phyloP scores from a whole-genome alignment of 306 rosid species.

The Cucumis melo region DNA sequence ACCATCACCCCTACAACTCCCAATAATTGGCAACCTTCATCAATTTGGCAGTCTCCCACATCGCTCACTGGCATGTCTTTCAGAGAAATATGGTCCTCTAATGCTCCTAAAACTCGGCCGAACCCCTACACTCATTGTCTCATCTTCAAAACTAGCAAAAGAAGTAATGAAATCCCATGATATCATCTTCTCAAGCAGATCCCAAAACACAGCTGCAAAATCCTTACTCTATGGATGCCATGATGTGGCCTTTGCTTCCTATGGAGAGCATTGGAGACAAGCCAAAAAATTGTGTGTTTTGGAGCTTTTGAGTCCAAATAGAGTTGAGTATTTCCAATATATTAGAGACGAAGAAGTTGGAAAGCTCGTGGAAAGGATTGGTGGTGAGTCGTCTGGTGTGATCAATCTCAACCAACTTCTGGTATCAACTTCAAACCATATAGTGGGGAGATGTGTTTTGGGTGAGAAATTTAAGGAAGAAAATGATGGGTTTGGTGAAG shows the following conservation, averaged over 20 bases:
- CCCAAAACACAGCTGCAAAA: not conserved
- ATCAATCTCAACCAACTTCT: not conserved
- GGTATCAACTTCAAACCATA: not conserved
- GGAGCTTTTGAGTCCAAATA: not conserved
- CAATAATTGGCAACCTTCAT: conserved; percentile 48
- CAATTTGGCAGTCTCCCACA: conserved; percentile 22
- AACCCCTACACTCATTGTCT: conserved; percentile 10
- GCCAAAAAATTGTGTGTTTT: not conserved
- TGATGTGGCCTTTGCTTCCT: not conserved
- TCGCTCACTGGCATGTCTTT: conserved; percentile 14
- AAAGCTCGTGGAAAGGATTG: not conserved
- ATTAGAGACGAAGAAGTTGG: conserved; percentile 8
- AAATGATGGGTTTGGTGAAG: not conserved
- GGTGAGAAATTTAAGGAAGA: conserved; percentile 2
- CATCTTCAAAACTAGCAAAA: not conserved
- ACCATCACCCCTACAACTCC: conserved; percentile 4
- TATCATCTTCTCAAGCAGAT: not conserved
- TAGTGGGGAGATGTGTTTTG: not conserved
- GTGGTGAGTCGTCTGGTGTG: not conserved
- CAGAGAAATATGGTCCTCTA: conserved; percentile 27
- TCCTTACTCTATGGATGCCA: not conserved
- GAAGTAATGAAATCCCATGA: not conserved
- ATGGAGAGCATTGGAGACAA: conserved; percentile 20
- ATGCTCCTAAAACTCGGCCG: conserved; percentile 43
- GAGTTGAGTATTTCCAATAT: not conserved